Conservation (phyloP, 768 basidiomycete species). For the Phlebiopsis gigantea region DNA sequence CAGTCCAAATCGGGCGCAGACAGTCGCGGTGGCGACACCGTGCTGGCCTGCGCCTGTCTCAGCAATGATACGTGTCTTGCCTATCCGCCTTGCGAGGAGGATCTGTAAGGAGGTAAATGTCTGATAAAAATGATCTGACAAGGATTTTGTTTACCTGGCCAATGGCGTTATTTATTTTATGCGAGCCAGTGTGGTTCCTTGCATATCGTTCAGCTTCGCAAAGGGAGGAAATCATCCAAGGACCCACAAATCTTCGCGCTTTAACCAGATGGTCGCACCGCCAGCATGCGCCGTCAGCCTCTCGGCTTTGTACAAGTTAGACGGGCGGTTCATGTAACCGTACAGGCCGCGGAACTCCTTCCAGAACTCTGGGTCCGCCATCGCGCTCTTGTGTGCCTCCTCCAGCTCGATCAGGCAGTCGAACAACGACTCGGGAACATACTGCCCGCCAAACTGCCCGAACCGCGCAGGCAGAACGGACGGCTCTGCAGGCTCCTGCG, state of each 20-base stretch:
- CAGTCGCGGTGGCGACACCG: slow-evolving; percentile 98
- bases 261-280: slow-evolving; percentile 96
- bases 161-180: slow-evolving; percentile 99
- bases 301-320: slow-evolving; percentile 86
- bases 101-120: slow-evolving; percentile 46
- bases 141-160: slow-evolving; percentile 53
- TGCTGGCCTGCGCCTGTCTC: slow-evolving; percentile 99
- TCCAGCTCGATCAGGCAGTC: slow-evolving; percentile 90
- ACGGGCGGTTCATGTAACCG: slow-evolving; percentile 94
- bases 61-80: slow-evolving; percentile 96
- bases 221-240: background rate
- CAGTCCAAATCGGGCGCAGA: slow-evolving; percentile 93
- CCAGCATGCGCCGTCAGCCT: slow-evolving; percentile 85
- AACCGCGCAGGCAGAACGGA: slow-evolving; percentile 74
- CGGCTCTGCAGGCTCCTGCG: slow-evolving; percentile 30
- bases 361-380: slow-evolving; percentile 87
- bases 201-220: background rate
- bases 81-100: slow-evolving; percentile 86
- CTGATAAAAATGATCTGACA: slow-evolving; percentile 5
- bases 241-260: slow-evolving; percentile 84
- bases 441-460: slow-evolving; percentile 95
- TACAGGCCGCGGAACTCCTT: slow-evolving; percentile 85
- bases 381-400: slow-evolving; percentile 82
- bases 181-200: slow-evolving; percentile 97
- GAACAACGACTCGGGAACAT: slow-evolving; percentile 86